Evolutionary conservation across 1,139 yeast species (phyloP), one percentile per base, ranked within the genome.

Genomic region (Geotrichum carabidarum): DNA sequence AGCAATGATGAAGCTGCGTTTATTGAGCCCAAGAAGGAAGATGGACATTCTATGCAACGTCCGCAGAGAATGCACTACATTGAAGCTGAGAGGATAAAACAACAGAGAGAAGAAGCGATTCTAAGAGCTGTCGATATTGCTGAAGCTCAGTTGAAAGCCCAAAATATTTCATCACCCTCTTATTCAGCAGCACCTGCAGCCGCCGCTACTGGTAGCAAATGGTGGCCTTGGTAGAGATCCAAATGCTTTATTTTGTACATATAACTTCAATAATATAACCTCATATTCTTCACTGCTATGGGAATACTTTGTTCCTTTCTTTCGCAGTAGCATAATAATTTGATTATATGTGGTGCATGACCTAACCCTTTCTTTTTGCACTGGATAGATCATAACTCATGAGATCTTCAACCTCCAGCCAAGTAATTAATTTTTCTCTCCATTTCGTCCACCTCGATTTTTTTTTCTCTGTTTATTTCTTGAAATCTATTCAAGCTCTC

Each of bases 1-100:
- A 32, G 50, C 56, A 67, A 78, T 58, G 72, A 68, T 58, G 53
- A 53, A 14, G 54, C 57, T 11, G 35, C 50, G 12, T 50, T 51
- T 36, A 47, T 58, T 27, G 53, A 73, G 78, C 36, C 52, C 41
- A 50, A 48, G 81, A 78, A 59, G 73, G 76, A 47, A 22, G 58
- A 66, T 30, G 65, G 62, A 43, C 74, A 73, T 46, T 75, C 81
- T 1, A 74, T 82, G 74, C 86, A 81, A 65, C 76, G 86, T 69
- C 94, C 90, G 6, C 81, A 83, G 55, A 80, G 80, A 68, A 79
- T 82, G 63, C 96, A 87, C 64, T 77, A 83, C 7, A 78, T 86
- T 59, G 89, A 84, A 66, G 95, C 94, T 0, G 86, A 86, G 67
- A 74, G 87, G 59, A 75, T 83, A 35, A 74, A 79, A 58, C 94